Conservation (phyloP, 495 filamentous ascomycete genomes). For the Penicillium herquei region DNA sequence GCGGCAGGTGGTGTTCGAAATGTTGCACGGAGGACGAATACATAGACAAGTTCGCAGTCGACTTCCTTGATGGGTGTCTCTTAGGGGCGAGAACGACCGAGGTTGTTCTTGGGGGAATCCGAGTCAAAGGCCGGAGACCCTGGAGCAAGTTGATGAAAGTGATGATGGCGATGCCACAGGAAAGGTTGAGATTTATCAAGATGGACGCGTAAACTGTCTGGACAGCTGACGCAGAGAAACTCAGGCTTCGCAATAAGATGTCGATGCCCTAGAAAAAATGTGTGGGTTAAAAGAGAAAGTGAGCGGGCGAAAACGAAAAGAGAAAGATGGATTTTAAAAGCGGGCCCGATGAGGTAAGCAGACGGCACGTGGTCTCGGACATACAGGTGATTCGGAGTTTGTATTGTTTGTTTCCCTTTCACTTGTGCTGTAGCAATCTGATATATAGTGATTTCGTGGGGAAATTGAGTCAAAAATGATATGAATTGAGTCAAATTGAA, state of each 20-base stretch:
- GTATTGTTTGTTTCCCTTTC: background rate
- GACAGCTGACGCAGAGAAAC: constrained; percentile 23
- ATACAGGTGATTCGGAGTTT: background rate
- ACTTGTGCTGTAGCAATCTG: background rate
- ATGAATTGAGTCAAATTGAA: background rate
- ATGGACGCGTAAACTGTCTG: constrained; percentile 17
- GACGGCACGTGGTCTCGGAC: constrained; percentile 26
- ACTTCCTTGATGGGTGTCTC: constrained; percentile 38
- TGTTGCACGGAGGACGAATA: constrained; percentile 75
- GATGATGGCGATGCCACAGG: constrained; percentile 28
- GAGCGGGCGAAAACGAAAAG: constrained; percentile 8
- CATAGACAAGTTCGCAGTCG: constrained; percentile 62
- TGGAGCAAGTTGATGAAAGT: constrained; percentile 17
- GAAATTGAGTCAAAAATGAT: background rate
- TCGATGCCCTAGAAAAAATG: constrained; percentile 16
- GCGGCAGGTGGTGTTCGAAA: constrained; percentile 80
- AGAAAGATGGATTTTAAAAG: constrained; percentile 8
- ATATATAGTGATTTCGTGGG: too few species aligned
- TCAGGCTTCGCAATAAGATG: constrained; percentile 15
- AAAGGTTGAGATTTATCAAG: constrained; percentile 4
- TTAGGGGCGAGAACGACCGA: constrained; percentile 37
- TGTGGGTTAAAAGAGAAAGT: constrained; percentile 8
- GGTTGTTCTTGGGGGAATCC: constrained; percentile 34
- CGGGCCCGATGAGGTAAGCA: constrained; percentile 20
- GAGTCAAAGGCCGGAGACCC: constrained; percentile 31